Base-by-base conservation (phyloP, 495 filamentous ascomycete species). In the Penicillium longicatenatum region DNA sequence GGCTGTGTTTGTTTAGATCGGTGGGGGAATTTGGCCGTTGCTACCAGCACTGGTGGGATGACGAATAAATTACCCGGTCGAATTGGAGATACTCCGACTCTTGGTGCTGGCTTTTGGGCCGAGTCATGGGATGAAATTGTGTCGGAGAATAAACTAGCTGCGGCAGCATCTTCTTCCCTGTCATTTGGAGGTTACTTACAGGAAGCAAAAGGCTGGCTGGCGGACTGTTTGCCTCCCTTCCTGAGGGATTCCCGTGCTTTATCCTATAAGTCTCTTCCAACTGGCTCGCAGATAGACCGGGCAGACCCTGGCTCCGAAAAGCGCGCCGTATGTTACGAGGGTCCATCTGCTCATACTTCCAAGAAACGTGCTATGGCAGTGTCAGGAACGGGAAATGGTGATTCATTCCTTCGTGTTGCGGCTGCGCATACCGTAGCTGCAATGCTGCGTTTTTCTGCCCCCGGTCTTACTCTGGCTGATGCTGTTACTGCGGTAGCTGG, bases 81-180 rank as follows among this genome's bases (percentile, higher is more conserved):
- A 12, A 88, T 96, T 57, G 93, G 93, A 0, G 93, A 96, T 70
- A 96, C 92, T 5, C 92, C 92, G 1, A 89, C 88, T 0, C 76
- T 92, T 14, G 92, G 93, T 4, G 90, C 92, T 2, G 92, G 92
- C 9, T 96, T 92, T 66, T 96, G 91, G 91, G 91, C 91, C 0
- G 92, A 95, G 70, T 82, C 90, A 52, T 95, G 89, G 88, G 74
- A 75, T 26, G 82, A 84, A 54, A 54, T 69, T 19, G 24, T 42
- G 11, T n/a, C 22, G 11, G 6, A 16, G 30, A 41, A 26, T 35
- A 35, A 35, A 1, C 37, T 7, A 16, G 16, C 16, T 4, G 6
- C 14, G 14, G 4, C 14, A 4, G 52, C 11, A 24, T 42, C 41
- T 24, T 37, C 11, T 30, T 39, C 20, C 50, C 31, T 17, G 20